phyloP scores from a whole-genome alignment of 495 filamentous ascomycete species.

The Penicillium lagena region DNA sequence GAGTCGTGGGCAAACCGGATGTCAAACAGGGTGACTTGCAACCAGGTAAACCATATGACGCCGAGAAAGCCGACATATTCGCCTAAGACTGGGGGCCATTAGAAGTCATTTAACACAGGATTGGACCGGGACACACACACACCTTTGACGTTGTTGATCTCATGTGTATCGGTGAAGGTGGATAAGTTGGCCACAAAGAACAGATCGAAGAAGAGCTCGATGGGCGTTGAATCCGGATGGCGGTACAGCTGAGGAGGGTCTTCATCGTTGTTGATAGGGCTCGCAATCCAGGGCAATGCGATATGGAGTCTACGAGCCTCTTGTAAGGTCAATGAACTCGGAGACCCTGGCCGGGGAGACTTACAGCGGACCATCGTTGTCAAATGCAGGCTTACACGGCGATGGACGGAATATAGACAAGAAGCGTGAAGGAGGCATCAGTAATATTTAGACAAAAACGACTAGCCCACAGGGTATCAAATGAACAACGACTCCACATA shows the following conservation, averaged over 20 bases:
- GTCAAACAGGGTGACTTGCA: constrained; percentile 61
- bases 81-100: constrained; percentile 23
- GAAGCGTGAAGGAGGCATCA: constrained; percentile 6
- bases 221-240: constrained; percentile 42
- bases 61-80: constrained; percentile 59
- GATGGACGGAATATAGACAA: constrained; percentile 10
- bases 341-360: constrained; percentile 1
- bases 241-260: constrained; percentile 21
- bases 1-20: constrained; percentile 62
- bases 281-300: constrained; percentile 27
- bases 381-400: constrained; percentile 4
- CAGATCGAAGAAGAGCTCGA: constrained; percentile 63
- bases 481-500: constrained; percentile 7
- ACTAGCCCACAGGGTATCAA: constrained; percentile 17
- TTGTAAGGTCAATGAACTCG: constrained; percentile 2
- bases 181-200: constrained; percentile 65
- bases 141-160: constrained; percentile 44
- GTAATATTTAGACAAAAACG: constrained; percentile 10
- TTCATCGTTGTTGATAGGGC: constrained; percentile 21
- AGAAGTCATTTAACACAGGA: background rate
- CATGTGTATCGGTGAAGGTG: constrained; percentile 53
- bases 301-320: constrained; percentile 2
- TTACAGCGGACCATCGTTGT: constrained; percentile 10
- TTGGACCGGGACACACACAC: background rate
- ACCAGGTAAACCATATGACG: constrained; percentile 69